phyloP scores from a whole-genome alignment of 2,329 filamentous ascomycete species.

The Cladorrhinum sp. region DNA sequence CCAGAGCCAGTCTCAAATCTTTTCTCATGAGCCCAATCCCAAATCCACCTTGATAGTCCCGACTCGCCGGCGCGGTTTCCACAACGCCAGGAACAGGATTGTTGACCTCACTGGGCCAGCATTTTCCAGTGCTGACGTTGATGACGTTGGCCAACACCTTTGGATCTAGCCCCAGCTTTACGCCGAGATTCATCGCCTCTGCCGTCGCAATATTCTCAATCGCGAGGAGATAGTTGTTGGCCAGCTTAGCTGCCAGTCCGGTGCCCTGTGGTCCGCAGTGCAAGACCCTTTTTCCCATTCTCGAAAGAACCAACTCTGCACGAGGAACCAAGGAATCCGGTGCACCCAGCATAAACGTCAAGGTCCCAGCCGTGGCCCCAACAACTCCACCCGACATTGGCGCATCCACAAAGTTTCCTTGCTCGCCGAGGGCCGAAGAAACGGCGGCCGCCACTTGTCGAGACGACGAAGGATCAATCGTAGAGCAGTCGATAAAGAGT shows the following conservation, averaged over 20 bases:
- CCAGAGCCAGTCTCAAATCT: constrained; percentile 69
- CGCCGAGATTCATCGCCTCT: constrained; percentile 65
- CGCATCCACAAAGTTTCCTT: constrained; percentile 84
- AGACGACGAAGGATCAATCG: constrained; percentile 88
- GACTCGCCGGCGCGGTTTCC: constrained; percentile 68
- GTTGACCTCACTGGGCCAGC: constrained; percentile 95
- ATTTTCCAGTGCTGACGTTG: constrained; percentile 89
- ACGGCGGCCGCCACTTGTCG: constrained; percentile 71
- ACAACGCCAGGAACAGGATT: constrained; percentile 89
- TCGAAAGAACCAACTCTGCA: constrained; percentile 65
- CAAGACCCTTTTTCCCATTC: constrained; percentile 83
- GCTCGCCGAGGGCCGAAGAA: constrained; percentile 47
- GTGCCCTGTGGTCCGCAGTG: constrained; percentile 83
- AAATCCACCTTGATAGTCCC: constrained; percentile 76
- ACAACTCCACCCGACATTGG: constrained; percentile 97
- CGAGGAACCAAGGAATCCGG: constrained; percentile 58
- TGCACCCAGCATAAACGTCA: constrained; percentile 94
- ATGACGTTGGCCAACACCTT: constrained; percentile 76
- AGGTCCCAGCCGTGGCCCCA: constrained; percentile 77
- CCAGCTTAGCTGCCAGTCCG: constrained; percentile 86
- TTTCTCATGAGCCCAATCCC: constrained; percentile 78
- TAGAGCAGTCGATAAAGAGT: constrained; percentile 93
- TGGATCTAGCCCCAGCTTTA: constrained; percentile 58
- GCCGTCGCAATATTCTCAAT: constrained; percentile 80
- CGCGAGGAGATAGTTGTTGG: constrained; percentile 95